Evolutionary conservation across 1,284 basidiomycete species (phyloP), one percentile per base, ranked within the genome.

Genomic region (Fomitopsis betulina): DNA sequence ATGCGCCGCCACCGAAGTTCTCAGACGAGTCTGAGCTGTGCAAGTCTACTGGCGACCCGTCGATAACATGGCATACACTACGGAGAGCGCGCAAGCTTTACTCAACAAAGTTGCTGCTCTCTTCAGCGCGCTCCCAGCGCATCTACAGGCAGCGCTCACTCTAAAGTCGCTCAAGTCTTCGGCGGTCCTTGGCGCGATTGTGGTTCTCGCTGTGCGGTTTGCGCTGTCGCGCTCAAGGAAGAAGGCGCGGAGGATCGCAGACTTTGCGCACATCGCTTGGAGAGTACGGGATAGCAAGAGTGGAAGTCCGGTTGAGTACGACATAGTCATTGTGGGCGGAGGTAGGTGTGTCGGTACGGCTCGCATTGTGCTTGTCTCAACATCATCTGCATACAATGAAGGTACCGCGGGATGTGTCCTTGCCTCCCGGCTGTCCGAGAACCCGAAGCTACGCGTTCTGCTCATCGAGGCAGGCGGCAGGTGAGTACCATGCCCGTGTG

Each of bases 351-450:
- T 43, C 13, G 25, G 8, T 38, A 27, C 21, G 27, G 43, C 30
- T 9, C 32, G 10, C 38, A 45, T 17, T 25, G 19, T 40, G 5
- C 15, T n/a, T 4, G 33, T 10, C 5, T 42, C 10, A 6, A 21
- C 13, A 6, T 3, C 5, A 2, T 37, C 2, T 39, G 8, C 17
- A 43, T 17, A 27, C 3, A 5, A 35, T 35, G n/a, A 64, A 87
- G 86, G 87, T 7, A 87, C 87, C 8, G 79, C 84, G 2, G 87
- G 88, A 7, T 89, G 86, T 62, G 86, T 81, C 0, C 76, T 89
- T 37, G 87, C 87, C 4, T 76, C 84, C 3, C 77, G 87, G 30
- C 73, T 90, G 27, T 83, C 81, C 9, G 87, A 89, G 68, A 76
- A 85, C 60, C 72, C 81, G 0, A 74, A 71, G 6, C 65, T 85